Evolutionary conservation across 140 eudicot genomes (phyloP), one percentile per base, ranked within the genome.

Genomic region (Oenanthe javanica): DNA sequence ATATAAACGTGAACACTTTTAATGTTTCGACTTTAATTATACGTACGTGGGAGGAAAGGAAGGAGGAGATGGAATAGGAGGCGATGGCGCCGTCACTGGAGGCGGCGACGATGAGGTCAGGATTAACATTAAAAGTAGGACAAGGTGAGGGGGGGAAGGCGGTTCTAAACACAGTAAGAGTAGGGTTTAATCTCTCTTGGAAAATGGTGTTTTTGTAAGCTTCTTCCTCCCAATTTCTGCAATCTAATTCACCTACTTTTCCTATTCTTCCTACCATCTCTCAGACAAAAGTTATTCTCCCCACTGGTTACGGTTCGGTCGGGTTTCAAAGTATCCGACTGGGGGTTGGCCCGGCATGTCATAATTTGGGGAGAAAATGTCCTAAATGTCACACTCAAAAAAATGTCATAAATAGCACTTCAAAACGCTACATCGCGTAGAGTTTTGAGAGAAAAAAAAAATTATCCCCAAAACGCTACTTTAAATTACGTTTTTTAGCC

Each of bases 21-120:
- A 42, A 42, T 42, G 4, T 42, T 42, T 4, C 45, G 4, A 42
- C 9, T 42, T 42, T 42, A 69, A 11, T 11, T 27, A 23, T 9
- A 69, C 1, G 1, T 69, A 69, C 74, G 19, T 69, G 74, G 45
- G 76, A 40, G 4, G 77, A 73, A 31, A 73, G 77, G 38, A 73
- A 48, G 77, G 87, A 70, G 51, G 91, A 84, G 73, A 90, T 74
- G 72, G 90, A 90, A 80, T 84, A 90, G 25, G 96, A 46, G 57
- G 93, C 81, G 38, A 93, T 75, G 48, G 92, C 83, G 84, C 98
- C 98, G 72, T 91, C 93, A 81, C 93, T 91, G 57, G 91, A 86
- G 54, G 98, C 98, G 14, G 96, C 77, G 82, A 91, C 91, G 79
- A 93, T 81, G 90, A 81, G 77, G 50, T 89, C 87, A n/a, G 94